Percentiles rank a stretch among this genome's conserved stretches.
Conservation (phyloP, 108 stramenopile genomes). For the Cyclotella atomus region DNA sequence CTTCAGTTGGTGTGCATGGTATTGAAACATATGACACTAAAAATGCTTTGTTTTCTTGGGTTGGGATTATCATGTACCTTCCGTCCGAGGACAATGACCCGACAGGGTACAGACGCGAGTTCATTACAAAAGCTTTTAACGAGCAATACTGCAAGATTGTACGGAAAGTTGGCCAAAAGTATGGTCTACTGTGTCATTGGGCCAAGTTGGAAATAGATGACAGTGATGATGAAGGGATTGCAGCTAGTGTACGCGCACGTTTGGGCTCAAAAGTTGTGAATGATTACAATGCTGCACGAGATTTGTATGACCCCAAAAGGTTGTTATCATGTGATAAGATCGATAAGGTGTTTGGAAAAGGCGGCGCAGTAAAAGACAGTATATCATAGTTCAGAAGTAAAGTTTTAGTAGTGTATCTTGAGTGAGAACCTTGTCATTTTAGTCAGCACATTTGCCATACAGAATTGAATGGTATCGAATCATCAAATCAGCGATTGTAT, state of each 20-base stretch:
- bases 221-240: constrained; percentile 24
- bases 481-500: too few species aligned
- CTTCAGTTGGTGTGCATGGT: constrained; percentile 40
- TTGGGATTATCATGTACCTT: constrained; percentile 96
- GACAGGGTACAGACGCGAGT: constrained; percentile 69
- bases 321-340: constrained; percentile 22
- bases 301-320: constrained; percentile 72
- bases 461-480: too few species aligned
- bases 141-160: constrained; percentile 79
- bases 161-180: constrained; percentile 62
- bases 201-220: constrained; percentile 87
- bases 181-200: constrained; percentile 90
- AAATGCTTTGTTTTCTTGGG: constrained; percentile 76
- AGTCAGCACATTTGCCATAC: too few species aligned
- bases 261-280: constrained; percentile 34
- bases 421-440: too few species aligned
- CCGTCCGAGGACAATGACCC: constrained; percentile 75
- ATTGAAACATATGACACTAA: constrained; percentile 50
- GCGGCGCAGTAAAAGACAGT: too few species aligned
- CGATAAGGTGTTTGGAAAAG: constrained; percentile 7
- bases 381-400: too few species aligned
- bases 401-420: too few species aligned
- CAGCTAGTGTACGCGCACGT: constrained; percentile 40
- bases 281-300: constrained; percentile 69
- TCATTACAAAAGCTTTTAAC: constrained; percentile 85